These are phyloP conservation scores for Fusarium tjaetaba DNA, from an alignment of 2,329 filamentous ascomycete species.

Conservation along the genomic window DNA sequence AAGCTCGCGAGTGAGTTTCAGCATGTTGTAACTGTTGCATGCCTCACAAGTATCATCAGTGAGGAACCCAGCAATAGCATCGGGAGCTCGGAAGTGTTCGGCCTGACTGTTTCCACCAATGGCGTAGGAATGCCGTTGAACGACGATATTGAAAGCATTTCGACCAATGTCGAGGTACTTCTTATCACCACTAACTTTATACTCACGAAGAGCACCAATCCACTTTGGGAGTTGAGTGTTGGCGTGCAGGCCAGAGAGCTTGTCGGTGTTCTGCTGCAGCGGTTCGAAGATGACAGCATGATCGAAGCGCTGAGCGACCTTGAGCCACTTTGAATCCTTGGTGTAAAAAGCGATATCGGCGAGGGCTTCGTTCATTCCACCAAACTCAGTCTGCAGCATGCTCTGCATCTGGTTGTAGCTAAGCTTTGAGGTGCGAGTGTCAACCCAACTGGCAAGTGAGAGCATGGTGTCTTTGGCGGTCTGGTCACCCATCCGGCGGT, in stretches of 20 bases:
- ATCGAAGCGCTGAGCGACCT: constrained; percentile 60
- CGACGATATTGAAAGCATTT: constrained; percentile 60
- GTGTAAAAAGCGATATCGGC: constrained; percentile 59
- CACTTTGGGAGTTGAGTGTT: constrained; percentile 65
- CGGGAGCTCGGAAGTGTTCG: constrained; percentile 60
- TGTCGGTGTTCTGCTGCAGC: constrained; percentile 56
- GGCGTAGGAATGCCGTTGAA: constrained; percentile 59
- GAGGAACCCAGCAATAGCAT: constrained; percentile 58
- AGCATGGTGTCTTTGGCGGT: constrained; percentile 57
- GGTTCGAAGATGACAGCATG: constrained; percentile 59
- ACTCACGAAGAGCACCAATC: constrained; percentile 61
- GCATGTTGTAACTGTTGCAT: constrained; percentile 67
- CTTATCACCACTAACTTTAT: constrained; percentile 56
- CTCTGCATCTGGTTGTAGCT: constrained; percentile 58
- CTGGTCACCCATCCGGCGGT: constrained; percentile 55
- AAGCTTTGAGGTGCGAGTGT: constrained; percentile 55
- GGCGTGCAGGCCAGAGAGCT: constrained; percentile 59
- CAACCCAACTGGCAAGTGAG: constrained; percentile 59
- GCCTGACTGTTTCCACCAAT: constrained; percentile 64
- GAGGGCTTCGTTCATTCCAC: constrained; percentile 64
- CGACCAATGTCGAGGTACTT: constrained; percentile 59
- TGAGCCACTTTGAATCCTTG: constrained; percentile 57
- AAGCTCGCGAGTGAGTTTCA: constrained; percentile 63
- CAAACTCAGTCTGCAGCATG: constrained; percentile 60
- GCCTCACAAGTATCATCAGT: constrained; percentile 59